These are phyloP conservation scores for Phallus indusiatus DNA, from an alignment of 768 basidiomycete genomes.

Conservation along the genomic window DNA sequence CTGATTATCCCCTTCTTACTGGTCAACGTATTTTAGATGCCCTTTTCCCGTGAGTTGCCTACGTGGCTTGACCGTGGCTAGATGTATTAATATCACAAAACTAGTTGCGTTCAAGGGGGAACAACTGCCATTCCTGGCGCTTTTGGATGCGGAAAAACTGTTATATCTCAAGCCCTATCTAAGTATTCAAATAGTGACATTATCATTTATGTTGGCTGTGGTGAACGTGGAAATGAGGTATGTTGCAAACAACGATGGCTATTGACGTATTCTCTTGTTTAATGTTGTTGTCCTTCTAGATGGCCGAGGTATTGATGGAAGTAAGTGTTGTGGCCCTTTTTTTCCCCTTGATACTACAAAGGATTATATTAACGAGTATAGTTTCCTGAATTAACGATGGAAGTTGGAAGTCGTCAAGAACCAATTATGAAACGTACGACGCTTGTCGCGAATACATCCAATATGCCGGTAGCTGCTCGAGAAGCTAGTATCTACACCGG, in stretches of 20 bases:
- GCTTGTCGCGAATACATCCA: constrained; percentile 97
- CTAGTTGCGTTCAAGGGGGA: constrained; percentile 89
- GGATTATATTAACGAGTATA: constrained; percentile 15
- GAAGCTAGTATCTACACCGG: constrained; percentile 99
- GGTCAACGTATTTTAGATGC: constrained; percentile 97
- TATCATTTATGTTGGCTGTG: constrained; percentile 98
- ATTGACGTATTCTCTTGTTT: constrained; percentile 4
- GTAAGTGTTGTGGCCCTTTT: constrained; percentile 28
- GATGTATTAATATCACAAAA: constrained; percentile 5
- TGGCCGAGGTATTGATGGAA: constrained; percentile 99
- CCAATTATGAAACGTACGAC: constrained; percentile 99
- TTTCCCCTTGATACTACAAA: background rate
- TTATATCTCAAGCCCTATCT: constrained; percentile 95
- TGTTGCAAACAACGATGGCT: constrained; percentile 16
- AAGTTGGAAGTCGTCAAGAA: constrained; percentile 85
- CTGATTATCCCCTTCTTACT: constrained; percentile 84
- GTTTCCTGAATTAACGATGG: constrained; percentile 92
- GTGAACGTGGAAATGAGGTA: constrained; percentile 96
- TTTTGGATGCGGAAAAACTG: constrained; percentile 98
- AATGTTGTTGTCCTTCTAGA: constrained; percentile 30
- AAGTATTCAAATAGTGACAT: constrained; percentile 99
- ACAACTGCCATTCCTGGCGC: constrained; percentile 98
- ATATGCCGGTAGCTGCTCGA: constrained; percentile 99
- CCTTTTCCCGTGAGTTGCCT: constrained; percentile 73
- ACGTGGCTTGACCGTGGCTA: background rate